Evolutionary conservation across 495 filamentous ascomycete genomes (phyloP).

Genomic region (Penicillium riverlandense): DNA sequence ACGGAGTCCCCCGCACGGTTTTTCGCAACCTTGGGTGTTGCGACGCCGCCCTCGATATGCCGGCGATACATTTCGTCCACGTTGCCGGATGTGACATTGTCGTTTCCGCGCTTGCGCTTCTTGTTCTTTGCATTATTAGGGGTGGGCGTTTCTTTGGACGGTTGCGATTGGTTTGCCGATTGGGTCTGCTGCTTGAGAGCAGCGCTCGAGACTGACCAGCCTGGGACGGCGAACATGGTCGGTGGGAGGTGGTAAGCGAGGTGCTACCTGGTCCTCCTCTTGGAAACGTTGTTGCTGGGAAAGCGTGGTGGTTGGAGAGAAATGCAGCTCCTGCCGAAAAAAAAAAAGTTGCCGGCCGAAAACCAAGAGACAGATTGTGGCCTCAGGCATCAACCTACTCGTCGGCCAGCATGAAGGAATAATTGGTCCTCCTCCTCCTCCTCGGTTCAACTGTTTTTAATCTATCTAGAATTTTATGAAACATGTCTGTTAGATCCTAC

Average conservation of each 20-base stretch:
- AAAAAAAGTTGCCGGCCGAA: constrained; percentile 11
- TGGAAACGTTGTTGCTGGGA: not conserved
- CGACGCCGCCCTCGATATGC: constrained; percentile 62
- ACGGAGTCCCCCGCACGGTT: constrained; percentile 3
- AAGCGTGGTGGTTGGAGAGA: not conserved
- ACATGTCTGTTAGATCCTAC: no score
- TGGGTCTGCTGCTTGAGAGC: constrained; percentile 63
- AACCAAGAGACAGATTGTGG: constrained; percentile 4
- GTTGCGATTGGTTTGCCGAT: constrained; percentile 14
- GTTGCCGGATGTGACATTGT: constrained; percentile 60
- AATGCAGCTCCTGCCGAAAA: constrained; percentile 1
- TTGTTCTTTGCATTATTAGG: constrained; percentile 28
- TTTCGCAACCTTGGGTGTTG: constrained; percentile 12
- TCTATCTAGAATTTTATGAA: no score
- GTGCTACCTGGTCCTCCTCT: not conserved
- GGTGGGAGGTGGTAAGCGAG: not conserved
- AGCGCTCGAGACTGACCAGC: constrained; percentile 72
- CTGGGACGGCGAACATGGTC: constrained; percentile 87
- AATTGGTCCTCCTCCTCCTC: not conserved
- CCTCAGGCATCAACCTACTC: no score
- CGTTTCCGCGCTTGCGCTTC: constrained; percentile 50
- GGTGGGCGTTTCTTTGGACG: constrained; percentile 19
- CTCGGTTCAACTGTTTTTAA: no score
- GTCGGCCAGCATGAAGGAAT: no score
- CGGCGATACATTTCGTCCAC: constrained; percentile 69